phyloP scores from a whole-genome alignment of 441 rosid genomes.

The California macrophylla region DNA sequence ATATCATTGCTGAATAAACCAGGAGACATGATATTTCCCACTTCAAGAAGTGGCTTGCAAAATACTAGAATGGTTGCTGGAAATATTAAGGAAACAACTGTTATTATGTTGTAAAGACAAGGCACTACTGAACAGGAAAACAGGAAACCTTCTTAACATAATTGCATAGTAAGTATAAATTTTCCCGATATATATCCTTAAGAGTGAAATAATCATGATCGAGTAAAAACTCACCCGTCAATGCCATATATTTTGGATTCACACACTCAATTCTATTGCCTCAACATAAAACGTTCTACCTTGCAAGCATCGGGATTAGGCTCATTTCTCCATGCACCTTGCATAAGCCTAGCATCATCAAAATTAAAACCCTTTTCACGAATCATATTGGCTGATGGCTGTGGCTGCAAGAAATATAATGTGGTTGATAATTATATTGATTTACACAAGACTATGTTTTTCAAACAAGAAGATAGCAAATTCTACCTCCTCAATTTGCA shows the following conservation, averaged over 20 bases:
- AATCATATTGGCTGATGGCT: conserved; percentile 37
- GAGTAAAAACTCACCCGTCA: no score
- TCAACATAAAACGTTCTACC: conserved; percentile 34
- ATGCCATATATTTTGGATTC: background rate
- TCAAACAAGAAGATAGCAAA: background rate
- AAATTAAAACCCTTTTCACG: conserved; percentile 92
- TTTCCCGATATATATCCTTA: background rate
- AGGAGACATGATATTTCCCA: background rate
- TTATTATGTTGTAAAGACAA: background rate
- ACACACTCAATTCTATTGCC: conserved; percentile 1
- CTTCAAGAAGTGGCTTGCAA: background rate
- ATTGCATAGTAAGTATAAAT: background rate
- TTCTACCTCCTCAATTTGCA: conserved; percentile 56
- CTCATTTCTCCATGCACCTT: conserved; percentile 79
- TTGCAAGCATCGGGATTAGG: conserved; percentile 58
- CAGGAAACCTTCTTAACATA: background rate
- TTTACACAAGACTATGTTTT: background rate
- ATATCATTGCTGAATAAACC: background rate
- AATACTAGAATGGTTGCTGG: conserved; percentile 1
- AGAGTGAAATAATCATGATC: background rate
- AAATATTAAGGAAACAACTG: background rate
- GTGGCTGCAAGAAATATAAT: conserved; percentile 29
- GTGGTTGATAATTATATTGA: background rate
- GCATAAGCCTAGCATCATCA: conserved; percentile 80
- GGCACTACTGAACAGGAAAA: background rate